Evolutionary conservation across 805 yeast genomes (phyloP), one percentile per base, ranked within the genome.

Genomic region (Wickerhamomyces kurtzmanii): DNA sequence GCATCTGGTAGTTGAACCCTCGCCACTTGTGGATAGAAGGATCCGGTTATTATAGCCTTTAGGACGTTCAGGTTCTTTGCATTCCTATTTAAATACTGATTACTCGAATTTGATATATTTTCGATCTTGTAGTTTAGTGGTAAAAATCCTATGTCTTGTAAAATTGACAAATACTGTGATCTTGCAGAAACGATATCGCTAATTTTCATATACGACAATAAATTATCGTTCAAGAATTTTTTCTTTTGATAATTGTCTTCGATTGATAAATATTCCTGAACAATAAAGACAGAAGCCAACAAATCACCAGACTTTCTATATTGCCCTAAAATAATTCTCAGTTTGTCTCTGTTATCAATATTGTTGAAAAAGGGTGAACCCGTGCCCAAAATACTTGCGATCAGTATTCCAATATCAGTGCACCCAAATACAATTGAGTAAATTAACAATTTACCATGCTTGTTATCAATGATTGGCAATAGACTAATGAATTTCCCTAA

Each of bases 381-480:
- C 8, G 76, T 65, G 11, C 86, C 71, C 22, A 80, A 55, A 3
- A 85, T 63, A 0, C 95, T 73, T 0, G 94, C 89, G n/a, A 84
- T 56, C 1, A 91, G 72, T n/a, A 86, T 59, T 33, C 87, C 78
- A 12, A 68, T 56, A 15, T 83, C 87, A 6, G 87, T 55, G 43
- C 91, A 79, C 1, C 91, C 91, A 49, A 89, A 83, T 5, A 87
- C 66, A 23, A 89, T 73, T 1, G 94, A 86, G 35, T 75, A 69
- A 12, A 87, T 72, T 20, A 89, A 56, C 29, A 87, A 53, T 43
- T 89, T 89, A 7, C 94, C 96, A 26, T 85, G 79, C 35, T 72
- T 77, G 24, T 89, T 68, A 49, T 89, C 97, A 33, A 71, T 62
- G 1, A 82, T 75, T 1, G 98, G 98, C 34, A 89, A 59, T 44